phyloP scores from a whole-genome alignment of 257 asterid genomes.

The Coffea eugenioides region DNA sequence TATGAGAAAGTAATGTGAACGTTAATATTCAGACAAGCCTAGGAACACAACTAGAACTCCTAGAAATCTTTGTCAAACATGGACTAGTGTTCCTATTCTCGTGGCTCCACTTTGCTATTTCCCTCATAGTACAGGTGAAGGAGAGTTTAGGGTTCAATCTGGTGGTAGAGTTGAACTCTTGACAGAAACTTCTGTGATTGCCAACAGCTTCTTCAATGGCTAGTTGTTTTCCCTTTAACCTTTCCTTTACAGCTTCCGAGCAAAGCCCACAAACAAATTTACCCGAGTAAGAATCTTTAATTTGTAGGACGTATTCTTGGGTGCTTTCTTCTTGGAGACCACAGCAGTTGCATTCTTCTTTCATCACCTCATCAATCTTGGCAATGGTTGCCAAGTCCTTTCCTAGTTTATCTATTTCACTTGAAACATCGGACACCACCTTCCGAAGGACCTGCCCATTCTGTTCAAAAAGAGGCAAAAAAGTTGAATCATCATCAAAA shows the following conservation, averaged over 20 bases:
- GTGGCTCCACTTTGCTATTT: conserved; percentile 33
- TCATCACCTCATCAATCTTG: conserved; percentile 23
- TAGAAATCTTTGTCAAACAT: conserved; percentile 19
- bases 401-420: conserved; percentile 24
- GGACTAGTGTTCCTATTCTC: conserved; percentile 24
- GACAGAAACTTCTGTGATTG: conserved; percentile 33
- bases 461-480: conserved; percentile 9
- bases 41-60: conserved; percentile 44
- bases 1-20: neutral
- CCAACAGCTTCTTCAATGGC: conserved; percentile 43
- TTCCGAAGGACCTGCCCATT: conserved; percentile 23
- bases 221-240: neutral
- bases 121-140: conserved; percentile 40
- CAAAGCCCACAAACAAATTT: conserved; percentile 65
- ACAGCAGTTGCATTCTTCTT: conserved; percentile 55
- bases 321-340: conserved; percentile 57
- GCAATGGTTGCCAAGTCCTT: conserved; percentile 23
- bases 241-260: conserved; percentile 50
- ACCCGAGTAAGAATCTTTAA: conserved; percentile 40
- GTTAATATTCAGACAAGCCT: conserved; percentile 18
- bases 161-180: conserved; percentile 36
- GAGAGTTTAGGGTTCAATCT: conserved; percentile 52
- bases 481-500: neutral
- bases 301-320: conserved; percentile 29
- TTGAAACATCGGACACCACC: conserved; percentile 33